Conservation (phyloP, 2,329 filamentous ascomycete species). For the Pseudocercospora pini-densiflorae region DNA sequence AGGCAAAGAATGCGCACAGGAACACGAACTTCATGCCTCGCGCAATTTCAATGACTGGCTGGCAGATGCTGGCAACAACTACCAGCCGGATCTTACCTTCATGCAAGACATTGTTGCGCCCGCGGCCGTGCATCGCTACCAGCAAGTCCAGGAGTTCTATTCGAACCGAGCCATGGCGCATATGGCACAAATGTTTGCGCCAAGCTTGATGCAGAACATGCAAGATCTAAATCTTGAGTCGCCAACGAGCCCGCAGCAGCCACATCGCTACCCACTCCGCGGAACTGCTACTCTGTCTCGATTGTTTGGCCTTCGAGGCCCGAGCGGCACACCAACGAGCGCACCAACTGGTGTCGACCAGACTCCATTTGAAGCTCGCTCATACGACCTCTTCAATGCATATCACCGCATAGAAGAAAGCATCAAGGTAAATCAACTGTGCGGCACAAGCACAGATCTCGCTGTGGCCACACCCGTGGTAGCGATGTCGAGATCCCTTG, state of each 20-base stretch:
- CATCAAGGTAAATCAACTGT: slow-evolving; percentile 56
- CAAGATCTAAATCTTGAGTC: slow-evolving; percentile 34
- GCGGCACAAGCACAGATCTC: slow-evolving; percentile 21
- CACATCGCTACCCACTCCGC: slow-evolving; percentile 23
- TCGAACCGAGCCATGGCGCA: slow-evolving; percentile 33
- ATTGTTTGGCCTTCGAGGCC: slow-evolving; percentile 22
- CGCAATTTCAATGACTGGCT: slow-evolving; percentile 72
- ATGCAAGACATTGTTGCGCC: slow-evolving; percentile 49
- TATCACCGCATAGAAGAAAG: slow-evolving; percentile 63
- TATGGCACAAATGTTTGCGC: slow-evolving; percentile 35
- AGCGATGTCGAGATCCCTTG: slow-evolving; percentile 58
- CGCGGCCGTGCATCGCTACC: slow-evolving; percentile 36
- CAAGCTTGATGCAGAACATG: slow-evolving; percentile 37
- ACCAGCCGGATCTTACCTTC: slow-evolving; percentile 55
- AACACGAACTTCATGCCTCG: slow-evolving; percentile 60
- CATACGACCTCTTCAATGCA: slow-evolving; percentile 53
- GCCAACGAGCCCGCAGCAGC: slow-evolving; percentile 22
- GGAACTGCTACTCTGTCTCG: slow-evolving; percentile 23
- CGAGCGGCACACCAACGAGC: background rate
- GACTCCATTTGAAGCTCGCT: slow-evolving; percentile 19
- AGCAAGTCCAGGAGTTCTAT: slow-evolving; percentile 35
- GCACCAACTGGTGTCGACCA: slow-evolving; percentile 1
- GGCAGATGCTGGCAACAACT: slow-evolving; percentile 52
- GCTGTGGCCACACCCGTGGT: slow-evolving; percentile 29
- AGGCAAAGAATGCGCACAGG: slow-evolving; percentile 80